These are phyloP conservation scores for Chlamydomonas eustigma DNA, from an alignment of 139 green algal genomes.

Conservation along the genomic window DNA sequence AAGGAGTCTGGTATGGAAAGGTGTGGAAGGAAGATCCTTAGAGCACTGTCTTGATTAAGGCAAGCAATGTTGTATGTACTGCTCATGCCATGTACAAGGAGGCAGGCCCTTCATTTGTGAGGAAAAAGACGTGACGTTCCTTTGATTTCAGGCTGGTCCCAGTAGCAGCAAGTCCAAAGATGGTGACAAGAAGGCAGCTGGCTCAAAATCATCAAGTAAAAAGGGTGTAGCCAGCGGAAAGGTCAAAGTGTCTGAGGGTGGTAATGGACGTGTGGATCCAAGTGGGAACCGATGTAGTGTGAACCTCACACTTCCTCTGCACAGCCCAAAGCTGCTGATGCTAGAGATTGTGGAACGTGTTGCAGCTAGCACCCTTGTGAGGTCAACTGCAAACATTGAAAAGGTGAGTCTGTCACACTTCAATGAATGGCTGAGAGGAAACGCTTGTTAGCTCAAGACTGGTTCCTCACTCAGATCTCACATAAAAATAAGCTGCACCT, in stretches of 20 bases:
- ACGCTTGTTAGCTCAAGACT: too few species aligned
- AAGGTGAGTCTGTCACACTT: too few species aligned
- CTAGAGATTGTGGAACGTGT: conserved; percentile 77
- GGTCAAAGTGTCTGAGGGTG: background rate
- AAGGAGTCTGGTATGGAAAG: too few species aligned
- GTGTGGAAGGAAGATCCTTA: too few species aligned
- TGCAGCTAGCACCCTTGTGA: conserved; percentile 55
- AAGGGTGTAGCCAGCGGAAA: background rate
- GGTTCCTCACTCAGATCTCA: too few species aligned
- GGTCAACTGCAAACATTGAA: conserved; percentile 33
- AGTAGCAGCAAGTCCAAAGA: background rate
- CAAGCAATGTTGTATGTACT: too few species aligned
- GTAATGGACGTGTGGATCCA: background rate
- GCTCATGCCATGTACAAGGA: too few species aligned
- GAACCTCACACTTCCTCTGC: conserved; percentile 37
- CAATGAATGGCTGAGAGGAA: too few species aligned
- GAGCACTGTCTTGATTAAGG: too few species aligned
- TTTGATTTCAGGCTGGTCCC: background rate
- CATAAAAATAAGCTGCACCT: too few species aligned
- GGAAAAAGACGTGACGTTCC: too few species aligned
- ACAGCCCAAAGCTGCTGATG: conserved; percentile 80
- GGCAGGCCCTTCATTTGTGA: too few species aligned
- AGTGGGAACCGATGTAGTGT: conserved; percentile 1
- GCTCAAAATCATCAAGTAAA: background rate
- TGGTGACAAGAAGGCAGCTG: background rate